Percentiles rank a stretch among this genome's conserved stretches.
Evolutionary conservation across 2,329 filamentous ascomycete species (phyloP).

Genomic region (Paraphoma sp.): DNA sequence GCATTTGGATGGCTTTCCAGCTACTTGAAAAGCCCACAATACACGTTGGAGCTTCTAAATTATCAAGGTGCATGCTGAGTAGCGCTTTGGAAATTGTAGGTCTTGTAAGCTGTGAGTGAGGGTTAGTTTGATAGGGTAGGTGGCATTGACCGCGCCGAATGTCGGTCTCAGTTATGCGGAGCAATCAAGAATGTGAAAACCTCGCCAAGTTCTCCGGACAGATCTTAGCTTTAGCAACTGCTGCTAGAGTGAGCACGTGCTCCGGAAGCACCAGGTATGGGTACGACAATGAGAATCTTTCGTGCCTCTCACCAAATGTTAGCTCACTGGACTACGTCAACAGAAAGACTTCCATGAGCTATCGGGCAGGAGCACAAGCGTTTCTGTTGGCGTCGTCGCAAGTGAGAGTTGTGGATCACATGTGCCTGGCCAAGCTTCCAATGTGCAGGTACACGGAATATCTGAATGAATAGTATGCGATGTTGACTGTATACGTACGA

Average conservation of each 20-base stretch:
- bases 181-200: too few species aligned
- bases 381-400: conserved; percentile 14
- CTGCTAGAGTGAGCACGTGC: conserved; percentile 1
- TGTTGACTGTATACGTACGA: not conserved
- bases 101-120: too few species aligned
- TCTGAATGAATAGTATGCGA: not conserved
- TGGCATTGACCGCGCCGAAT: too few species aligned
- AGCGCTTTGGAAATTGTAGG: too few species aligned
- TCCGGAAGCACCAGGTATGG: conserved; percentile 10
- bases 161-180: too few species aligned
- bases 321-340: conserved; percentile 27
- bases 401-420: conserved; percentile 4
- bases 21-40: too few species aligned
- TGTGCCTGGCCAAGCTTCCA: conserved; percentile 15
- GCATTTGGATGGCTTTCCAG: too few species aligned
- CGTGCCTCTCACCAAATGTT: conserved; percentile 12
- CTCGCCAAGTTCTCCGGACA: too few species aligned
- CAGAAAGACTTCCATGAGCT: conserved; percentile 18
- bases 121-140: too few species aligned
- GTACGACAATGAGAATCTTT: not conserved
- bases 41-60: too few species aligned
- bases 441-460: too few species aligned
- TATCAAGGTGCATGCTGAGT: too few species aligned
- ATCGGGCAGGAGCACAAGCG: conserved; percentile 14
- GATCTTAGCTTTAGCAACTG: conserved; percentile 6